Base-by-base conservation (phyloP, 1,284 basidiomycete species). In the Microbotryum intermedium region DNA sequence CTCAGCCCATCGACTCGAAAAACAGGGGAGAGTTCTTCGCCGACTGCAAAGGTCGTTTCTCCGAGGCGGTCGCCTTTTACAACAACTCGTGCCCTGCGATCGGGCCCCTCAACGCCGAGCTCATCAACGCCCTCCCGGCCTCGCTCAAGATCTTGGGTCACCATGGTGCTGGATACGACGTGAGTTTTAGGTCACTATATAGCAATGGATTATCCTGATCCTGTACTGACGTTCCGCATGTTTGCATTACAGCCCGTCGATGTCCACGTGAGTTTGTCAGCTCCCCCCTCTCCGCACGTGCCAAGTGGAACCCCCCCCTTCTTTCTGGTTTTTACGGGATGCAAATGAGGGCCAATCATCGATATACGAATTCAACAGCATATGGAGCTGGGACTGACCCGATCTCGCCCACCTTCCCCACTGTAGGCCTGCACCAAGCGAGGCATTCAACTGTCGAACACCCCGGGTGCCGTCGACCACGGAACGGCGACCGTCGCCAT, bases 161-260 rank as follows among this genome's bases (percentile, higher is more conserved):
- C 74, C 91, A 92, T 65, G 90, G 90, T n/a, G 90, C 90, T 0
- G 90, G 91, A 4, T 93, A 93, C 72, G 88, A 90, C 74, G 83
- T 71, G 74, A 59, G 51, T 72, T 65, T 2, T 9, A 21, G 1
- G 13, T 21, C 16, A 2, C 21, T 18, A 29, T 18, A 25, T 25
- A 16, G 47, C 1, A 39, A 39, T 4, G 25, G 16, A 8, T 13
- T 6, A 26, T 18, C 13, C 26, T 9, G 23, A 49, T 28, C 7
- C 2, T 20, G 20, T 18, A 16, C 28, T 49, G 25, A 49, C 25
- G n/a, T 28, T 6, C 23, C 28, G 16, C 23, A 49, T 8, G 9
- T 25, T 21, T 9, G 47, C 25, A 26, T 28, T 11, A 26, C 25
- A 26, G 16, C 25, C 25, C 43, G 5, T 43, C 21, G n/a, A 18